Evolutionary conservation across 1,139 yeast genomes (phyloP), one percentile per base, ranked within the genome.

Genomic region (Kurtzmaniella natalensis): DNA sequence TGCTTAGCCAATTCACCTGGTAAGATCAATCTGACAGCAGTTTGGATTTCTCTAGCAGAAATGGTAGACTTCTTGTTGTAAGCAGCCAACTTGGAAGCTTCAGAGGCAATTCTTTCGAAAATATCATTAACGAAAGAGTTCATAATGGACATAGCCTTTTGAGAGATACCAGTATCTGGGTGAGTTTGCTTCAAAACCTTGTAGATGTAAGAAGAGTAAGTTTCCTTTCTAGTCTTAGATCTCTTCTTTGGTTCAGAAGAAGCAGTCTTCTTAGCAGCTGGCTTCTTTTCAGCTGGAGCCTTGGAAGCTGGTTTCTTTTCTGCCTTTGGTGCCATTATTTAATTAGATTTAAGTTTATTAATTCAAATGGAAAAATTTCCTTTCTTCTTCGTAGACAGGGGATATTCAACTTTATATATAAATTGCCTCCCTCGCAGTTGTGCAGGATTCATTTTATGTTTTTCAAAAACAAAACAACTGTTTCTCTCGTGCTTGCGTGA

Each of bases 1-100:
- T 89, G 97, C 81, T 89, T 92, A 53, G 98, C 96, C 70, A 92
- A 81, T 76, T 92, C 98, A 81, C 98, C 98, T 52, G 98, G 98
- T 59, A 92, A 84, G 73, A 92, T 92, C 64, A 92, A 83, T 80
- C 97, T 86, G 53, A 92, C 98, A 53, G 98, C 96, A 55, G 97
- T 92, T 75, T 92, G 98, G 61, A 92, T 92, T 74, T 92, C 98
- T 78, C 98, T 88, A 43, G 98, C 95, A 48, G 97, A 88, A 61
- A 92, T 92, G 59, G 98, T 92, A 39, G 96, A 88, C 76, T 89
- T 89, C 81, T 92, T 92, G 86, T 92, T 92, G 85, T 92, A 92
- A 61, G 96, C 96, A 72, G 98, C 98, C 64, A 92, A 83, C 77
- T 92, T 92, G 52, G 98, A 92, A 57, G 98, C 96, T 74, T 92